Evolutionary conservation across 1,139 yeast species (phyloP), one percentile per base, ranked within the genome.

Genomic region (Eremothecium coryli): DNA sequence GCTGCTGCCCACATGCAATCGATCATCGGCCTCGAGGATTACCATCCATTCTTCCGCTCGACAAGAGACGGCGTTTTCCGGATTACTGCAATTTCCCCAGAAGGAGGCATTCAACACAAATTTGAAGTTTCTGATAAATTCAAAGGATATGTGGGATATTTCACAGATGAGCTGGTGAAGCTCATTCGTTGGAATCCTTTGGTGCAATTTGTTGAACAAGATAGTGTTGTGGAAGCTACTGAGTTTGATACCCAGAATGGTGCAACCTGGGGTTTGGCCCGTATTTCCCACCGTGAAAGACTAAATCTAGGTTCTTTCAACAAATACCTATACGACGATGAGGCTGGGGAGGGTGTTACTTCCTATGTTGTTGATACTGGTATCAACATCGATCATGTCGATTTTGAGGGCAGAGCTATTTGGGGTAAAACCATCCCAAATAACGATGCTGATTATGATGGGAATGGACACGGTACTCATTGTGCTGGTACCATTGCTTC

Each of bases 231-330:
- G 35, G 64, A 68, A 46, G 73, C 88, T 33, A 62, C 66, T 40
- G 81, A 79, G 49, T 73, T 75, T 46, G 66, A 68, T 35, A 64
- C 72, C 40, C 90, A 85, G 66, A 76, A 76, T 52, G 85, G 85
- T 46, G 90, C 95, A 31, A 95, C 95, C 38, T 86, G 96, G 97
- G 96, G 96, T 52, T 71, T 88, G 49, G 93, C 97, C 31, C 78
- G 98, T 66, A 74, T 88, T 42, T 84, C 95, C 33, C 95, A 88
- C 67, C 80, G 95, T 60, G 73, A 81, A 43, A 70, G 78, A 21
- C 69, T 85, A 54, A 73, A 76, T 41, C 70, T 85, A 46, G 81
- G 82, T 42, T 69, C 85, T 35, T 84, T 81, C 70, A 85, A 82
- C 73, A 81, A 82, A 64, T 88, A 88, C 64, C 65, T 82, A 44